Evolutionary conservation across 2,329 filamentous ascomycete species (phyloP).

Genomic region (Neobulgaria alba): DNA sequence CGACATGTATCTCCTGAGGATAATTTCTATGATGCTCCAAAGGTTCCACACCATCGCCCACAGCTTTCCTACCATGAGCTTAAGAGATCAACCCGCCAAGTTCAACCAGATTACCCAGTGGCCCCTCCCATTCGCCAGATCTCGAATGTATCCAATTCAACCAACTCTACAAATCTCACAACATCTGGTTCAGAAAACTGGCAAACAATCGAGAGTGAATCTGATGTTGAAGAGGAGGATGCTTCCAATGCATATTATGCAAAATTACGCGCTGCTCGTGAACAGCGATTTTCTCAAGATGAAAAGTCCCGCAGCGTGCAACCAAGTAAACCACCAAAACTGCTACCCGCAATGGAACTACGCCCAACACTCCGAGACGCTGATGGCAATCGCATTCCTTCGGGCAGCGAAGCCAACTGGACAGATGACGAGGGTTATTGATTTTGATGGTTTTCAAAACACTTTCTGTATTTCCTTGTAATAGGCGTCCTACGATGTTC

Average conservation of each 20-base stretch:
- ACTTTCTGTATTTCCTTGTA: background rate
- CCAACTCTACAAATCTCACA: conserved; percentile 42
- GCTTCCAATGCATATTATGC: conserved; percentile 81
- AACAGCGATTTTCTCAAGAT: conserved; percentile 54
- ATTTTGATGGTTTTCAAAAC: background rate
- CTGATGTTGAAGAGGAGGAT: conserved; percentile 65
- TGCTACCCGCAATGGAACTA: conserved; percentile 39
- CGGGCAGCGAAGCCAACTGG: conserved; percentile 52
- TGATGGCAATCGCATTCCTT: conserved; percentile 55
- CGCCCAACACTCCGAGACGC: conserved; percentile 44
- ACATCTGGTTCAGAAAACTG: conserved; percentile 89
- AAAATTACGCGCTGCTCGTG: conserved; percentile 60
- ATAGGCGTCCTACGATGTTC: background rate
- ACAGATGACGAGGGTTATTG: conserved; percentile 55
- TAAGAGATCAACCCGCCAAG: conserved; percentile 35
- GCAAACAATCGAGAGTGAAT: conserved; percentile 89
- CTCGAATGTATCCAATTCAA: conserved; percentile 53
- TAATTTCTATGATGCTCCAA: conserved; percentile 64
- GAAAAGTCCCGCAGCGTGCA: conserved; percentile 33
- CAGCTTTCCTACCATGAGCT: conserved; percentile 34
- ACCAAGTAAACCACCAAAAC: conserved; percentile 44
- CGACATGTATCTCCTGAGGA: conserved; percentile 67
- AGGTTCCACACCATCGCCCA: conserved; percentile 28
- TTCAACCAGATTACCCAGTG: conserved; percentile 20
- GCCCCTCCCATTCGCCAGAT: conserved; percentile 50